A percentile compares a stretch with the other conserved stretches of the same genome.
These are phyloP conservation scores for Plasmopara viticola DNA, from an alignment of 352 stramenopile genomes.

Conservation along the genomic window DNA sequence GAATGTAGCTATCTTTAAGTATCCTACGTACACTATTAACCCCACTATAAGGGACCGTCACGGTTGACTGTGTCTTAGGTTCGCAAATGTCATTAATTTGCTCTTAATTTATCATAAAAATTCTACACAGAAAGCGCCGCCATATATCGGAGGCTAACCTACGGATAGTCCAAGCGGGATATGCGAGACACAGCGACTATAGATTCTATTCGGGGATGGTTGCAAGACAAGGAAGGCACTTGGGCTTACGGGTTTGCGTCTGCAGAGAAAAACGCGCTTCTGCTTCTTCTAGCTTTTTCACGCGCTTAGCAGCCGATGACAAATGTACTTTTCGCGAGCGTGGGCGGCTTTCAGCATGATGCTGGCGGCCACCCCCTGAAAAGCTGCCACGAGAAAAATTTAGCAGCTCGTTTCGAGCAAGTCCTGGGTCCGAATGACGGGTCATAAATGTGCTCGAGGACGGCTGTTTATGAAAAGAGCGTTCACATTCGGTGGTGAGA, in stretches of 20 bases:
- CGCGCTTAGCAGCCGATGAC: conserved; percentile 74
- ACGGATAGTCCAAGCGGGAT: conserved; percentile 6
- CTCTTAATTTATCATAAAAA: too few relatives aligned
- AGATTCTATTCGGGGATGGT: conserved; percentile 39
- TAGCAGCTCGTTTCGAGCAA: conserved; percentile 59
- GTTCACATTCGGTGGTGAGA: conserved; percentile 44
- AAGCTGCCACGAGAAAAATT: conserved; percentile 57
- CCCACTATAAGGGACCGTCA: too few relatives aligned
- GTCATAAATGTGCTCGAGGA: conserved; percentile 22
- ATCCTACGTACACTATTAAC: too few relatives aligned
- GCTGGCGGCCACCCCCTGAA: conserved; percentile 24
- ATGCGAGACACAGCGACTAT: conserved; percentile 4
- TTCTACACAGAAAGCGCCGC: too few relatives aligned
- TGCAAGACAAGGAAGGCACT: conserved; percentile 35
- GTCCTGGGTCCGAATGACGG: conserved; percentile 67
- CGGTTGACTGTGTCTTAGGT: too few relatives aligned
- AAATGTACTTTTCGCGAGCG: conserved; percentile 65
- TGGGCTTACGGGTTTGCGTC: conserved; percentile 25
- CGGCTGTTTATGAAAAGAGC: conserved; percentile 37
- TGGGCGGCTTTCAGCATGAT: conserved; percentile 37
- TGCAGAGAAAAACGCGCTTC: conserved; percentile 57
- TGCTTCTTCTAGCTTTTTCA: conserved; percentile 78
- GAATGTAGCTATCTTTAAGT: too few relatives aligned
- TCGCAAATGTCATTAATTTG: too few relatives aligned
- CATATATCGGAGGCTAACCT: too few relatives aligned